A percentile compares a stretch with the other conserved stretches of the same genome.
These are phyloP conservation scores for Salix viminalis DNA, from an alignment of 345 rosid species.

Conservation along the genomic window DNA sequence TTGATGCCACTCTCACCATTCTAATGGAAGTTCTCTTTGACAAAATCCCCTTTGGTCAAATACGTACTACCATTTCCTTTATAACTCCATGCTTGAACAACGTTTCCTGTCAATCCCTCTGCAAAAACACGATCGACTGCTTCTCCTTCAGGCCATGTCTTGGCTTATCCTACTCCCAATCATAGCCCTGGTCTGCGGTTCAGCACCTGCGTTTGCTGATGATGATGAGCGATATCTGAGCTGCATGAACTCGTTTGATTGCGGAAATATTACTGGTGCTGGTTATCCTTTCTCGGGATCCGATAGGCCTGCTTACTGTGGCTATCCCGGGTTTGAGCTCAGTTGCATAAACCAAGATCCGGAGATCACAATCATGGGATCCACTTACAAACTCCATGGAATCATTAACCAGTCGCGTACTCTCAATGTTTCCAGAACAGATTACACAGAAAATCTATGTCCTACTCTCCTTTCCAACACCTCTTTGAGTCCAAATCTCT, in stretches of 20 bases:
- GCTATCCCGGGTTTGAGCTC: slow-evolving; percentile 23
- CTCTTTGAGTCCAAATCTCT: neutral
- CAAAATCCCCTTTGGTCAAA: neutral
- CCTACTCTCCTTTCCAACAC: neutral
- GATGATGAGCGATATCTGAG: slow-evolving; percentile 3
- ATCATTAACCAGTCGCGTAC: neutral
- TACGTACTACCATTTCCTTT: neutral
- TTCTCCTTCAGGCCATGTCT: neutral
- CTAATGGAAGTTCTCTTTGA: neutral
- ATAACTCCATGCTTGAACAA: neutral
- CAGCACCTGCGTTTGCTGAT: neutral
- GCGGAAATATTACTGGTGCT: slow-evolving; percentile 18
- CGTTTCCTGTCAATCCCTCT: neutral
- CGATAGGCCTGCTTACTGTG: slow-evolving; percentile 18
- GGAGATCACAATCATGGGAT: slow-evolving; percentile 20
- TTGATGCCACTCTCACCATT: neutral
- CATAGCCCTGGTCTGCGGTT: neutral
- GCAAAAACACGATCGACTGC: neutral
- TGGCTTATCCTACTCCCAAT: neutral
- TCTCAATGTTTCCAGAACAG: slow-evolving; percentile 24
- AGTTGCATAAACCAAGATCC: slow-evolving; percentile 11
- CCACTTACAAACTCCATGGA: slow-evolving; percentile 23
- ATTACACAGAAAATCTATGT: slow-evolving; percentile 22
- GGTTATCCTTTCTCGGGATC: slow-evolving; percentile 40
- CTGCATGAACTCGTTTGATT: slow-evolving; percentile 22